A percentile compares a stretch with the other conserved stretches of the same genome.
phyloP scores from a whole-genome alignment of 2,329 filamentous ascomycete genomes.

The Fusarium circinatum region DNA sequence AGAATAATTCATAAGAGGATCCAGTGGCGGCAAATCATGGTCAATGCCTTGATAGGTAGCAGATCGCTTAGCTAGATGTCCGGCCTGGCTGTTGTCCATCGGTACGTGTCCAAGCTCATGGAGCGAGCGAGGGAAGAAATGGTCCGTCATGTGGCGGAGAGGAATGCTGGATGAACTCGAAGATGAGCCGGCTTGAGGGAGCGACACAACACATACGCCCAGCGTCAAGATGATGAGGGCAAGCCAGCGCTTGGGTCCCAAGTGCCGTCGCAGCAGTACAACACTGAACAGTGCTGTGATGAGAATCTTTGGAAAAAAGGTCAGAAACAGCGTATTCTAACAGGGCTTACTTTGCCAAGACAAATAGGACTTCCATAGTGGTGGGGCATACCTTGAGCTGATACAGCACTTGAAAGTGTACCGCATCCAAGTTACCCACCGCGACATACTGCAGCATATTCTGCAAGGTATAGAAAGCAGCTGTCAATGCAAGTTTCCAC shows the following conservation, averaged over 20 bases:
- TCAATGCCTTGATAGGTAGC: conserved; percentile 92
- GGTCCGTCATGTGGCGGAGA: conserved; percentile 70
- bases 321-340: conserved; percentile 2
- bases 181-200: conserved; percentile 70
- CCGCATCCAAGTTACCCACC: conserved; percentile 88
- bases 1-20: conserved; percentile 75
- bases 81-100: conserved; percentile 25
- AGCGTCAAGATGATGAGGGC: conserved; percentile 81
- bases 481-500: conserved; percentile 94
- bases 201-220: conserved; percentile 86
- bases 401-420: conserved; percentile 92
- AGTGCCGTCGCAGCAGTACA: conserved; percentile 74
- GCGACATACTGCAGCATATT: conserved; percentile 95
- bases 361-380: not conserved
- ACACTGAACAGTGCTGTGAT: conserved; percentile 90
- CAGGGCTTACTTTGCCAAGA: not conserved
- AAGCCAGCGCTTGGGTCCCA: conserved; percentile 81
- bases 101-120: conserved; percentile 75
- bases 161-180: conserved; percentile 66
- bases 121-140: conserved; percentile 81
- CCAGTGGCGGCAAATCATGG: conserved; percentile 61
- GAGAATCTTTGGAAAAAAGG: conserved; percentile 67
- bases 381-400: conserved; percentile 77
- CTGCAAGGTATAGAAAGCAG: conserved; percentile 87
- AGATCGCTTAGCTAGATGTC: conserved; percentile 63